phyloP scores from a whole-genome alignment of 179 eudicot genomes.

The Spergularia azorica region DNA sequence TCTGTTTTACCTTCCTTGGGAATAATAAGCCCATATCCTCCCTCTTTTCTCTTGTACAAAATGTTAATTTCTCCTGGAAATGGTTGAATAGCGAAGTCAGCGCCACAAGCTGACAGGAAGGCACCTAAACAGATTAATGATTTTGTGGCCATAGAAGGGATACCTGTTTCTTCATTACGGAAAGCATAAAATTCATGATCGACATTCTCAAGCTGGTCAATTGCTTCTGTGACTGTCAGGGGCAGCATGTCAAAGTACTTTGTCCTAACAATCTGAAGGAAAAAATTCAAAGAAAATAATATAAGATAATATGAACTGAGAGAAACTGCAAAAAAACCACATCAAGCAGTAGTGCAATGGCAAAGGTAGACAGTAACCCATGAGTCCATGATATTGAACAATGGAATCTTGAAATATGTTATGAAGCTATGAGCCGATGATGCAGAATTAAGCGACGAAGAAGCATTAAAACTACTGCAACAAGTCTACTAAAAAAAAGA shows the following conservation, averaged over 20 bases:
- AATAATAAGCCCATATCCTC: conserved; percentile 86
- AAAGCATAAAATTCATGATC: conserved; percentile 89
- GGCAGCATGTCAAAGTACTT: conserved; percentile 93
- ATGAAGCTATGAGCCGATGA: no score
- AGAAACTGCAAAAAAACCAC: not conserved
- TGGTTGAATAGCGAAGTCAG: not conserved
- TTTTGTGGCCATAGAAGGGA: not conserved
- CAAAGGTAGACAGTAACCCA: not conserved
- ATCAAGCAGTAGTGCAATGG: not conserved
- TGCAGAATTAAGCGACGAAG: no score
- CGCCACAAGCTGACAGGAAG: not conserved
- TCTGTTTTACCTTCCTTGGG: conserved; percentile 70
- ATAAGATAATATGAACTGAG: not conserved
- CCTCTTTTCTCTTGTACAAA: conserved; percentile 70
- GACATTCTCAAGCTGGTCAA: conserved; percentile 82
- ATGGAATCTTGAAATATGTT: no score
- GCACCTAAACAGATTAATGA: not conserved
- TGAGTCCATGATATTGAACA: no score
- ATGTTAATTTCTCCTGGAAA: conserved; percentile 78
- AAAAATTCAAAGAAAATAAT: not conserved
- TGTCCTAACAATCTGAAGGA: conserved; percentile 71
- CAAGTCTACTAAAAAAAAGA: no score
- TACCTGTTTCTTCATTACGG: conserved; percentile 92
- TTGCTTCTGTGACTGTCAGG: conserved; percentile 72
- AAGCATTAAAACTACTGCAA: no score